A percentile compares a stretch with the other conserved stretches of the same genome.
These are phyloP conservation scores for Chaetomidium leptoderma DNA, from an alignment of 495 filamentous ascomycete species.

Conservation along the genomic window DNA sequence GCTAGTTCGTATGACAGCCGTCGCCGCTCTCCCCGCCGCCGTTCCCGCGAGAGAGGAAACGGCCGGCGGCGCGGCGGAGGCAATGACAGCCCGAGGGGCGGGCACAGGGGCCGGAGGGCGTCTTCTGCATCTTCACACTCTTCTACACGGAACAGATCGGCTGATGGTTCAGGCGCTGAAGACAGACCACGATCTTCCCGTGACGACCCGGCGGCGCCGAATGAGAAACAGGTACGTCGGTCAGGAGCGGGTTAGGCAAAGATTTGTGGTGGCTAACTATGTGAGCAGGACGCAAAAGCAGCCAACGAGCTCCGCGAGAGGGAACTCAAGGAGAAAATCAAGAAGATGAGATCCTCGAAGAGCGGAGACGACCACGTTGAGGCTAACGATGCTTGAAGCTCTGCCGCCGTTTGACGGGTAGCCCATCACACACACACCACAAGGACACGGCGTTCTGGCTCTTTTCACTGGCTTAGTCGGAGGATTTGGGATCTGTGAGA, in stretches of 20 bases:
- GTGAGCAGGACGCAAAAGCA: slow-evolving; percentile 27
- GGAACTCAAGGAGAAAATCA: slow-evolving; percentile 63
- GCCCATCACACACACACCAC: not conserved
- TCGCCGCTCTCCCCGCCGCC: slow-evolving; percentile 53
- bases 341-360: slow-evolving; percentile 57
- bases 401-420: not conserved
- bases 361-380: slow-evolving; percentile 40
- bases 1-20: slow-evolving; percentile 39
- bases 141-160: slow-evolving; percentile 47
- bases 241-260: slow-evolving; percentile 18
- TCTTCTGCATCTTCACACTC: slow-evolving; percentile 51
- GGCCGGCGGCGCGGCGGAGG: not conserved
- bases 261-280: not conserved
- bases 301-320: slow-evolving; percentile 59
- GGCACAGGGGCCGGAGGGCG: slow-evolving; percentile 18
- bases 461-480: not conserved
- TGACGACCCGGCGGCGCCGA: slow-evolving; percentile 29
- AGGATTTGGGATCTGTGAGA: slow-evolving; percentile 6
- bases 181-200: slow-evolving; percentile 42
- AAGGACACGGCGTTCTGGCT: not conserved
- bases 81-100: slow-evolving; percentile 15
- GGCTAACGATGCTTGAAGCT: slow-evolving; percentile 44
- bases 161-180: slow-evolving; percentile 63
- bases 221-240: slow-evolving; percentile 39
- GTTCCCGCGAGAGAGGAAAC: slow-evolving; percentile 23